phyloP scores from a whole-genome alignment of 78 protist species.

The Planoprotostelium fungivorum region DNA sequence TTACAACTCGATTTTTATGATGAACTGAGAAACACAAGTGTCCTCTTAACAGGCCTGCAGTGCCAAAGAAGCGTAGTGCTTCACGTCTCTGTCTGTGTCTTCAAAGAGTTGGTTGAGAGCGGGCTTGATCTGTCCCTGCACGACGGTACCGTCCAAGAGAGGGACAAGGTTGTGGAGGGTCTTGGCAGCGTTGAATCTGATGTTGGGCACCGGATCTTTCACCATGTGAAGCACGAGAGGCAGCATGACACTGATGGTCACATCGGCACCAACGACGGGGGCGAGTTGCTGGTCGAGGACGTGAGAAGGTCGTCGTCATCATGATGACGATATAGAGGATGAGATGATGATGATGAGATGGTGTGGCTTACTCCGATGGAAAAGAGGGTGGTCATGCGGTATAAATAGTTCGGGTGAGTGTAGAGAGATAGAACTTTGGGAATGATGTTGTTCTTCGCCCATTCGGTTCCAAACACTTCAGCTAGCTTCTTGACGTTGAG shows the following conservation, averaged over 20 bases:
- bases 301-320: neutral
- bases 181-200: slow-evolving; percentile 91
- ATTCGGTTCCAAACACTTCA: slow-evolving; percentile 83
- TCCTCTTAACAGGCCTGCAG: slow-evolving; percentile 29
- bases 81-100: slow-evolving; percentile 84
- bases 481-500: slow-evolving; percentile 46
- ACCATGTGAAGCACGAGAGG: slow-evolving; percentile 65
- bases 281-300: slow-evolving; percentile 20
- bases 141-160: slow-evolving; percentile 25
- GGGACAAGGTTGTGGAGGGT: slow-evolving; percentile 61
- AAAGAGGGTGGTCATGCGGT: slow-evolving; percentile 89
- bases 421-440: slow-evolving; percentile 67
- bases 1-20: too few species aligned
- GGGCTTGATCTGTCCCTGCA: slow-evolving; percentile 60
- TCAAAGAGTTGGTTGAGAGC: slow-evolving; percentile 29
- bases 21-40: too few species aligned
- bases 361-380: slow-evolving; percentile 40
- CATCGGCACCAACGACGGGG: slow-evolving; percentile 62
- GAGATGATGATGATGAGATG: neutral
- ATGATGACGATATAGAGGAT: neutral
- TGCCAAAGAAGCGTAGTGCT: slow-evolving; percentile 65
- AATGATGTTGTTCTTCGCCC: slow-evolving; percentile 78
- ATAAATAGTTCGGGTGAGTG: slow-evolving; percentile 76
- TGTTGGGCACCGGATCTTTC: slow-evolving; percentile 85
- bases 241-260: slow-evolving; percentile 37